Base-by-base conservation (phyloP, 2,329 filamentous ascomycete species). In the Fusarium incarnatum region DNA sequence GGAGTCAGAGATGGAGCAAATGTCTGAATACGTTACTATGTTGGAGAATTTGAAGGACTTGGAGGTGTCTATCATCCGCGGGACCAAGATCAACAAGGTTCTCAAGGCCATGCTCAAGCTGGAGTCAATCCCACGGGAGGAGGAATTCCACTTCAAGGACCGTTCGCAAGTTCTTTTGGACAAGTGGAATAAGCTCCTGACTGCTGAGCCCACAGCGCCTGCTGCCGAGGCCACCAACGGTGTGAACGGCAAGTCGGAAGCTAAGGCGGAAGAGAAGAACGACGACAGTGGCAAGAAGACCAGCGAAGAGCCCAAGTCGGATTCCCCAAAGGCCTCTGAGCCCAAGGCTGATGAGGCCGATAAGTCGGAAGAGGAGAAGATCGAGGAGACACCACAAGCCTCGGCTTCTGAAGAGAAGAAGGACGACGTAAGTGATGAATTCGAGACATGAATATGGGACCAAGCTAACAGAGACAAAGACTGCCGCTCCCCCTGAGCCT, bases 11-110 rank as follows among this genome's bases (percentile, higher is more conserved):
- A 94, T 95, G 92, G 84, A 88, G 67, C 82, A 84, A 49, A 94
- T 96, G 91, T 90, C 90, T 7, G 91, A 92, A 20, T 93, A 90
- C 75, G 85, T 97, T 60, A 87, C 86, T 30, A 93, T 97, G 79
- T 88, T 99, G 8, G 96, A 99, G 82, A 88, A 85, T 10, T 91
- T 85, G 79, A 83, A 88, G 2, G 92, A 97, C 70, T 88, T 98
- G 7, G 95, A 98, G 78, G 93, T 92, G 30, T 89, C 90, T 71
- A 96, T 98, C 74, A 97, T 98, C 76, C 90, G 93, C 69, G 85
- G 84, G 16, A 99, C 96, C 67, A 99, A 98, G 86, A 98, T 99
- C 81, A 95, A 98, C 88, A 99, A 99, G 84, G 95, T 99, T 13
- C 87, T 99, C 60, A 97, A 97, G 83, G 94, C 92, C 7, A 96